Percentiles rank a stretch among this genome's conserved stretches.
These are phyloP conservation scores for Amphibolis antarctica DNA, from an alignment of 106 monocot genomes.

Conservation along the genomic window DNA sequence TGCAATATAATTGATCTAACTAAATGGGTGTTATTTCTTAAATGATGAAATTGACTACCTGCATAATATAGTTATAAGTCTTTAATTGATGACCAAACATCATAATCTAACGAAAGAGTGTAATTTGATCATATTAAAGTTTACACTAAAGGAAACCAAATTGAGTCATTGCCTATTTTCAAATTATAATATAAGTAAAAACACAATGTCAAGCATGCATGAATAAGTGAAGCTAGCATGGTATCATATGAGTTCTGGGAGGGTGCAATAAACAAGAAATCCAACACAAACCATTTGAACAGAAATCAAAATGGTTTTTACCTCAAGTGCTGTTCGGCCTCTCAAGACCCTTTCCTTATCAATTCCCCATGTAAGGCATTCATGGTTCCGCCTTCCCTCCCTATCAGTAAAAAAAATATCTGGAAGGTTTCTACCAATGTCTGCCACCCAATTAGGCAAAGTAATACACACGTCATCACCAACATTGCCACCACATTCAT, in stretches of 20 bases:
- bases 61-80: too few relatives aligned
- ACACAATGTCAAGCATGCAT: too few relatives aligned
- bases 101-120: too few relatives aligned
- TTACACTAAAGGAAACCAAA: too few relatives aligned
- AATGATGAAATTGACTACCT: background rate
- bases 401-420: slow-evolving; percentile 88
- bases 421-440: slow-evolving; percentile 77
- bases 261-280: background rate
- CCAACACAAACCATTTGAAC: background rate
- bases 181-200: too few relatives aligned
- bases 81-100: too few relatives aligned
- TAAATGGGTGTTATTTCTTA: background rate
- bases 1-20: too few relatives aligned
- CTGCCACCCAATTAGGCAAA: slow-evolving; percentile 68
- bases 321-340: slow-evolving; percentile 92
- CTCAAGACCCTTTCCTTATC: slow-evolving; percentile 85
- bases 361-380: slow-evolving; percentile 84
- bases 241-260: background rate
- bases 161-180: too few relatives aligned
- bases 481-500: slow-evolving; percentile 91
- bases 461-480: slow-evolving; percentile 82
- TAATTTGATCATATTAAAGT: too few relatives aligned
- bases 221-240: background rate
- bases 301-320: slow-evolving; percentile 9
- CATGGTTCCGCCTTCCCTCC: slow-evolving; percentile 52